A percentile compares a stretch with the other conserved stretches of the same genome.
Evolutionary conservation across 495 filamentous ascomycete species (phyloP).

Genomic region (Aspergillus haitiensis): DNA sequence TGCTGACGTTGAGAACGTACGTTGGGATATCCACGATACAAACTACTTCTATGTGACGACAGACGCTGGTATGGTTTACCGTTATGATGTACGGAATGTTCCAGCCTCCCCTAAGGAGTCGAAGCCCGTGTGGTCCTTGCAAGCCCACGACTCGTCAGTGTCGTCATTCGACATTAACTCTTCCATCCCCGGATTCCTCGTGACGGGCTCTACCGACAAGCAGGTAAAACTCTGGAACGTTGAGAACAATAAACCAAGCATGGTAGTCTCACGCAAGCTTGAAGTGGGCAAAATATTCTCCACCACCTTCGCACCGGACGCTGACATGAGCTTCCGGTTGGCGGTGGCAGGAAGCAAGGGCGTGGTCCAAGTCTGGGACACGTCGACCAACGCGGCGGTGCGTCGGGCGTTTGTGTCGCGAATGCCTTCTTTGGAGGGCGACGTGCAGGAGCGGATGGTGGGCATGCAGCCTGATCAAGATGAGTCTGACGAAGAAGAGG

Average conservation of each 20-base stretch:
- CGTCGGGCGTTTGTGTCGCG: slow-evolving; percentile 78
- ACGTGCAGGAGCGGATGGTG: slow-evolving; percentile 74
- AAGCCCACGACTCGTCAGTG: slow-evolving; percentile 92
- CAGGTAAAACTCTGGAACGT: slow-evolving; percentile 97
- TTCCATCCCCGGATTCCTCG: slow-evolving; percentile 85
- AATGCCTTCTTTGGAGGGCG: slow-evolving; percentile 57
- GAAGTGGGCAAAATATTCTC: slow-evolving; percentile 95
- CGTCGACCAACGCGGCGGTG: slow-evolving; percentile 90
- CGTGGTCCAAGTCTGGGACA: slow-evolving; percentile 92
- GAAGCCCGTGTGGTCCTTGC: slow-evolving; percentile 88
- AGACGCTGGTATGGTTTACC: slow-evolving; percentile 85
- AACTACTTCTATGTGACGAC: slow-evolving; percentile 96
- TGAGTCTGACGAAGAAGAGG: slow-evolving; percentile 59
- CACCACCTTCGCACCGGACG: slow-evolving; percentile 82
- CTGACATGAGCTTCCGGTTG: slow-evolving; percentile 84
- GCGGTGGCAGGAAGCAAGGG: slow-evolving; percentile 96
- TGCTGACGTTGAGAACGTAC: slow-evolving; percentile 87
- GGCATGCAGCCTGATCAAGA: slow-evolving; percentile 66
- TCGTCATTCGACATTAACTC: slow-evolving; percentile 94
- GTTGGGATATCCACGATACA: slow-evolving; percentile 88
- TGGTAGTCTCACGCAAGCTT: slow-evolving; percentile 88
- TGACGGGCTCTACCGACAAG: slow-evolving; percentile 88
- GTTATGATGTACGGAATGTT: slow-evolving; percentile 74
- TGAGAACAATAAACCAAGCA: slow-evolving; percentile 66
- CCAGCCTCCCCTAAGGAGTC: slow-evolving; percentile 66